Percentiles rank a stretch among this genome's conserved stretches.
phyloP scores from a whole-genome alignment of 2,329 filamentous ascomycete genomes.

The Botrytis paeoniae region DNA sequence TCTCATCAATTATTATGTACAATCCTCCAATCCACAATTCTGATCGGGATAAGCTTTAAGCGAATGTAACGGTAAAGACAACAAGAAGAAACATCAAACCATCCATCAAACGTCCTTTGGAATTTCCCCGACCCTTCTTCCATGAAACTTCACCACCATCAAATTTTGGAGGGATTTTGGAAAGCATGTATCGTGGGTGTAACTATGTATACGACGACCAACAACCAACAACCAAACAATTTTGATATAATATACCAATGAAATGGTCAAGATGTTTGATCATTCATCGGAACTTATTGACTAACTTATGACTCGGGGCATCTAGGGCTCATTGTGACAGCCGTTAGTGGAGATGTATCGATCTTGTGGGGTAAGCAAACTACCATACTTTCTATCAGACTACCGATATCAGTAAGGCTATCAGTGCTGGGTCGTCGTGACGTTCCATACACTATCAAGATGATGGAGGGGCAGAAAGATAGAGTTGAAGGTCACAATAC shows the following conservation, averaged over 20 bases:
- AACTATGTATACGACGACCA: background rate
- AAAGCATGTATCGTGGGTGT: background rate
- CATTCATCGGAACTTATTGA: background rate
- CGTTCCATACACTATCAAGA: constrained; percentile 18
- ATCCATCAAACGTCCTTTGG: background rate
- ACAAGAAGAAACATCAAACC: background rate
- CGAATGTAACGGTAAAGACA: constrained; percentile 6
- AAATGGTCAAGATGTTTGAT: background rate
- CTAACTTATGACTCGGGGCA: background rate
- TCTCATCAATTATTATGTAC: too few species aligned
- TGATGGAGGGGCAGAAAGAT: constrained; percentile 10
- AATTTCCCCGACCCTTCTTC: background rate
- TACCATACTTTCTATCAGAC: background rate
- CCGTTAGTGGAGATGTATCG: background rate
- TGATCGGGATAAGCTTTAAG: background rate
- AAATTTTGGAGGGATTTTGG: background rate
- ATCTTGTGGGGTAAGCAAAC: constrained; percentile 7
- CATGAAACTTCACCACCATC: background rate
- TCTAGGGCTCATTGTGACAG: background rate
- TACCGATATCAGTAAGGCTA: constrained; percentile 1
- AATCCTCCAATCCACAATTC: background rate
- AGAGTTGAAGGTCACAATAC: background rate
- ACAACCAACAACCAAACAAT: background rate
- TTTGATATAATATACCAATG: background rate
- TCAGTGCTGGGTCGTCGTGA: constrained; percentile 9